Evolutionary conservation across 2,329 filamentous ascomycete species (phyloP).

Genomic region (Septoria linicola): DNA sequence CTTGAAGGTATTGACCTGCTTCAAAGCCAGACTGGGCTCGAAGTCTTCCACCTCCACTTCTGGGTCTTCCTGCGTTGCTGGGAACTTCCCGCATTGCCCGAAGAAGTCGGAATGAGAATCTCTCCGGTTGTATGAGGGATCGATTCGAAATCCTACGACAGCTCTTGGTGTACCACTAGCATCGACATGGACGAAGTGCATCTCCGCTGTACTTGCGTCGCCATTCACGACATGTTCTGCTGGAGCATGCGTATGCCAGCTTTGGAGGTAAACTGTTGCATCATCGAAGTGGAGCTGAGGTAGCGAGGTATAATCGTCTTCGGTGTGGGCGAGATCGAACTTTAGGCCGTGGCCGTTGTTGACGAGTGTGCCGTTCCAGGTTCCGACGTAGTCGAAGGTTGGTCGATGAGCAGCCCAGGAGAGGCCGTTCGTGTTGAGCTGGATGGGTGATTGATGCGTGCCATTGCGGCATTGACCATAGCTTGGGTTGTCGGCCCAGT

Average conservation of each 20-base stretch:
- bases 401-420: slow-evolving; percentile 3
- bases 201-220: slow-evolving; percentile 47
- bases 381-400: slow-evolving; percentile 36
- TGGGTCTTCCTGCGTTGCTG: slow-evolving; percentile 17
- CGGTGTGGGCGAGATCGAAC: slow-evolving; percentile 42
- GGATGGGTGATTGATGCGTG: slow-evolving; percentile 20
- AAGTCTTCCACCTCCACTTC: slow-evolving; percentile 24
- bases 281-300: slow-evolving; percentile 49
- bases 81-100: slow-evolving; percentile 36
- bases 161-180: slow-evolving; percentile 44
- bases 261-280: slow-evolving; percentile 48
- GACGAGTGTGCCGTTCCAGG: slow-evolving; percentile 44
- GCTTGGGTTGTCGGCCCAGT: slow-evolving; percentile 7
- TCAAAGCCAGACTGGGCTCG: slow-evolving; percentile 38
- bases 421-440: background rate
- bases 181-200: slow-evolving; percentile 52
- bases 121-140: slow-evolving; percentile 39
- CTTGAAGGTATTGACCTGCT: slow-evolving; percentile 42
- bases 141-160: slow-evolving; percentile 50
- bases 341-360: slow-evolving; percentile 54
- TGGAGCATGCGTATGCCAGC: slow-evolving; percentile 54
- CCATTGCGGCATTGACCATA: slow-evolving; percentile 16
- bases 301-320: slow-evolving; percentile 40
- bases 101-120: slow-evolving; percentile 41
- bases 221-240: slow-evolving; percentile 51